Base-by-base conservation (phyloP, 2,329 filamentous ascomycete species). In the Stagonosporopsis rhizophila region DNA sequence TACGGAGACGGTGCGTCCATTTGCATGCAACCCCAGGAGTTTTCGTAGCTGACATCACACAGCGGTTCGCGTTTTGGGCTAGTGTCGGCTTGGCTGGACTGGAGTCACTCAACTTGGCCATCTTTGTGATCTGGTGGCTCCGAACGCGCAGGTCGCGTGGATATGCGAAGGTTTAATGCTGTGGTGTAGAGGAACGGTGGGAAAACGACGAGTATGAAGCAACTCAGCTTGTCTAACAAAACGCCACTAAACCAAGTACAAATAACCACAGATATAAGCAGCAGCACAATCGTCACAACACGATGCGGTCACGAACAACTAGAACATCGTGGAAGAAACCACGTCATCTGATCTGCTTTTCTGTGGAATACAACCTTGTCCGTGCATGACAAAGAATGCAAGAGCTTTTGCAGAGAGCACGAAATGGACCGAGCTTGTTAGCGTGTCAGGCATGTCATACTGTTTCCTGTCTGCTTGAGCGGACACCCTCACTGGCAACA, bases 21-120 rank as follows among this genome's bases (percentile, higher is more conserved):
- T 28, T 42, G 39, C n/a, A 9, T n/a, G 3, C 14, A 15, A n/a
- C 30, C 4, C 15, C 14, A 6, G 14, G 6, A 20, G n/a, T 17
- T n/a, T 22, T n/a, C n/a, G n/a, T 23, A 34, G 40, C 55, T 60
- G 20, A 61, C 23, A 27, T 27, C 37, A 8, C 6, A 15, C 22
- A 60, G 59, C 53, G 61, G 4, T 62, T 64, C 17, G 60, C 60
- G 2, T 60, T 62, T 19, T 67, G 62, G 64, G 60, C 60, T 42
- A 56, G 60, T 17, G 59, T 65, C 6, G 52, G 46, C 11, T 45
- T 67, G 12, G 62, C 62, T 4, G 56, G 40, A 12, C 25, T 67
- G 28, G 65, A 67, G 38, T 38, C 49, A n/a, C 9, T 62, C 35
- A 67, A 65, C 37, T 38, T 67, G 7, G 9, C 49, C 14, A 28